Evolutionary conservation across 257 asterid genomes (phyloP).

Genomic region (Nicotiana otophora): DNA sequence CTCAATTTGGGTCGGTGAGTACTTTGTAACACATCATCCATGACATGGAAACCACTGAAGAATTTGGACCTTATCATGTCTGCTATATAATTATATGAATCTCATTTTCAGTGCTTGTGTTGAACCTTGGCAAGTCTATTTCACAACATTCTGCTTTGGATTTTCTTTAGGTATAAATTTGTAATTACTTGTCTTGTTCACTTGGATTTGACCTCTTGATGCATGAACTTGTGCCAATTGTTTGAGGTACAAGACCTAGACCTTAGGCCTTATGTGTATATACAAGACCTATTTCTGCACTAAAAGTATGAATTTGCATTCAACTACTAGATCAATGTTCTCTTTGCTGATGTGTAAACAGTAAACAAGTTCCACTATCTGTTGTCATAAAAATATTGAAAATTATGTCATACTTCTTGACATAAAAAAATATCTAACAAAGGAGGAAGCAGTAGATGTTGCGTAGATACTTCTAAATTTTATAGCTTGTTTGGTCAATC

Average conservation of each 20-base stretch:
- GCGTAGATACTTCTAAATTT: no score
- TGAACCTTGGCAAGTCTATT: neutral
- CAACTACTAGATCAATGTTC: no score
- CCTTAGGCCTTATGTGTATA: neutral
- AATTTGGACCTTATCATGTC: neutral
- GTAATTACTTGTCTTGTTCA: neutral
- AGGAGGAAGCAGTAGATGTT: no score
- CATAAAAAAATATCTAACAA: no score
- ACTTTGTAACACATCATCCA: neutral
- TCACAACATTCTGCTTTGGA: neutral
- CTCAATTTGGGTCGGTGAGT: neutral
- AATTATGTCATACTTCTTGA: no score
- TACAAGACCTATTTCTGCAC: no score
- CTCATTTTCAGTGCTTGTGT: neutral
- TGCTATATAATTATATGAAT: neutral
- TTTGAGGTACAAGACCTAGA: neutral
- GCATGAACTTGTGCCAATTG: neutral
- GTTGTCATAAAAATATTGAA: no score
- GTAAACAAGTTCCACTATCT: no score
- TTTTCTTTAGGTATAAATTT: neutral
- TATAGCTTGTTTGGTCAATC: no score
- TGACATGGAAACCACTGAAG: constrained; percentile 1
- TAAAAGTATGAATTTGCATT: no score
- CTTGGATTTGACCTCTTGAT: neutral
- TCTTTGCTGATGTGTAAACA: no score